A percentile compares a stretch with the other conserved stretches of the same genome.
These are phyloP conservation scores for Pseudocercospora vitis DNA, from an alignment of 2,329 filamentous ascomycete species.

Conservation along the genomic window DNA sequence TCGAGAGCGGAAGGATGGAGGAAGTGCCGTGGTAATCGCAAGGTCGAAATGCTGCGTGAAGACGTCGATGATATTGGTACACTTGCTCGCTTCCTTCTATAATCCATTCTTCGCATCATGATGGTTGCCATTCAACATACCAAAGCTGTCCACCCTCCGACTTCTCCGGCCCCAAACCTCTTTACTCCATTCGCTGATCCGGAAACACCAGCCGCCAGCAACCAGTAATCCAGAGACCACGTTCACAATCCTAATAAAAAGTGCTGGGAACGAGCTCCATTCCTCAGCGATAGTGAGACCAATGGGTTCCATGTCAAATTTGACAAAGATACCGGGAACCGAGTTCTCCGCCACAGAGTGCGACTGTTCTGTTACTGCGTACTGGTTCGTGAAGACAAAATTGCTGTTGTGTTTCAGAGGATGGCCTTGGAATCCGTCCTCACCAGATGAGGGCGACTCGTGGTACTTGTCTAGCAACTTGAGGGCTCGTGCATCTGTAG, in stretches of 20 bases:
- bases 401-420: constrained; percentile 46
- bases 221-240: constrained; percentile 88
- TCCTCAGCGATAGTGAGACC: constrained; percentile 81
- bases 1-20: constrained; percentile 15
- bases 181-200: constrained; percentile 72
- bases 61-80: background rate
- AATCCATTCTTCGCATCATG: constrained; percentile 23
- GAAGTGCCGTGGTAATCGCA: constrained; percentile 21
- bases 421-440: constrained; percentile 36
- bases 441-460: constrained; percentile 46
- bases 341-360: constrained; percentile 65
- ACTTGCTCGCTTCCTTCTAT: constrained; percentile 14
- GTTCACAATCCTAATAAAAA: constrained; percentile 83
- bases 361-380: constrained; percentile 90
- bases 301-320: constrained; percentile 98
- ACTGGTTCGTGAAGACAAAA: constrained; percentile 90
- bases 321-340: constrained; percentile 93
- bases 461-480: constrained; percentile 32
- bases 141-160: constrained; percentile 25
- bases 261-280: constrained; percentile 69
- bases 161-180: constrained; percentile 40
- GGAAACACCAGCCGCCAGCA: constrained; percentile 89
- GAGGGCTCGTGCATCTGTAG: constrained; percentile 49
- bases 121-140: constrained; percentile 27
- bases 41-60: too few species aligned